Evolutionary conservation across 352 stramenopile genomes (phyloP), one percentile per base, ranked within the genome.

Genomic region (Phytophthora sansomeana): DNA sequence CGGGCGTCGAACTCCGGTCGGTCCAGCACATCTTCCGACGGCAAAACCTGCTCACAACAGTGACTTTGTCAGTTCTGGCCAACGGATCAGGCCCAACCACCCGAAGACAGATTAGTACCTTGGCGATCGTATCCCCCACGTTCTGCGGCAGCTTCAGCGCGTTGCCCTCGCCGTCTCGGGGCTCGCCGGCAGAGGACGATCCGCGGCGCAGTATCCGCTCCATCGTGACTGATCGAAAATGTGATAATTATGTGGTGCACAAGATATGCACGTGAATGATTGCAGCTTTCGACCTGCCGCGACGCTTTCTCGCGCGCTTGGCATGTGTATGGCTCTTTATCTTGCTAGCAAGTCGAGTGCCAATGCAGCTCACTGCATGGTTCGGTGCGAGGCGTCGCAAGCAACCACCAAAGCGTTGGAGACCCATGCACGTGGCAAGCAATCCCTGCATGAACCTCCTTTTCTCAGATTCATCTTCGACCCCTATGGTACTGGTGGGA

Each of bases 1-100:
- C 92, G 81, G n/a, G 88, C 82, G 55, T 98, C 89, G 70, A 98
- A 98, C 66, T 97, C 89, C 5, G 87, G 78, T 28, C 78, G 72
- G 58, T 98, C 92, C 13, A 98, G 72, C 48, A 93, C 80, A 58
- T 97, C 91, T 26, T 96, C 89, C 0, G 85, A 94, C 28, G 87
- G 88, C 62, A 94, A 63, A 16, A 92, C 75, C 81, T 90, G 51
- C 10, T 47, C 41, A 26, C 4, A 42, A 29, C 47, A 36, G 8
- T 13, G 28, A 36, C 21, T n/a, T 29, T 16, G 21, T 50, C 41
- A 51, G n/a, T n/a, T 29, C 0, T 26, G 6, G 26, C 10, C 14
- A 13, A 6, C 11, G 48, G 6, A 32, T 6, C 29, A 28, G 57
- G 16, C 5, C 53, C 54, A 42, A 24, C 21, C 14, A 46, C n/a